A percentile compares a stretch with the other conserved stretches of the same genome.
These are phyloP conservation scores for Tetracladium setigerum DNA, from an alignment of 495 filamentous ascomycete species.

Conservation along the genomic window DNA sequence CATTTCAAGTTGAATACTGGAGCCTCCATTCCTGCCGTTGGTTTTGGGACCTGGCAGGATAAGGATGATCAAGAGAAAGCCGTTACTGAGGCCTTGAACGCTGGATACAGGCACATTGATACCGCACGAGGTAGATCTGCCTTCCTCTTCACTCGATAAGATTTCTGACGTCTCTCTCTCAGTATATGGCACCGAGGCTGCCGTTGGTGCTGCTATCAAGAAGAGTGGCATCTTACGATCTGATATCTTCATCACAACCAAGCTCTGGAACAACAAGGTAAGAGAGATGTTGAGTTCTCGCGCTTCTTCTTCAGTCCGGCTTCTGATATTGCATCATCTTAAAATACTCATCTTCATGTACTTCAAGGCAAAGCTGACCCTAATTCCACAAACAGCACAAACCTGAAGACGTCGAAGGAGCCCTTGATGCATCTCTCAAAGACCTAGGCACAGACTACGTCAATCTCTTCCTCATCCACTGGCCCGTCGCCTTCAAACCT, in stretches of 20 bases:
- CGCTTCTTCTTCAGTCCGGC: constrained; percentile 27
- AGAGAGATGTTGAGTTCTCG: constrained; percentile 31
- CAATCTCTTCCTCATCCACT: constrained; percentile 82
- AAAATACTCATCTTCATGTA: constrained; percentile 86
- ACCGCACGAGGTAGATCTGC: constrained; percentile 43
- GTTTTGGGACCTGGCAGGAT: constrained; percentile 80
- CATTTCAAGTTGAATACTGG: constrained; percentile 65
- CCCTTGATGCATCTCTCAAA: constrained; percentile 60
- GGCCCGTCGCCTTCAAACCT: constrained; percentile 51
- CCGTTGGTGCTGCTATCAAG: constrained; percentile 61
- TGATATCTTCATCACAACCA: constrained; percentile 66
- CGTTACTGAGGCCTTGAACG: constrained; percentile 66
- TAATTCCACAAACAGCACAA: constrained; percentile 63
- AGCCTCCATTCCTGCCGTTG: constrained; percentile 69
- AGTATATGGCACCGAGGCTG: constrained; percentile 78
- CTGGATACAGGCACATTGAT: constrained; percentile 54
- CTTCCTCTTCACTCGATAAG: neutral
- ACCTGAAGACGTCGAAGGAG: constrained; percentile 52
- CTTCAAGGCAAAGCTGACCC: constrained; percentile 40
- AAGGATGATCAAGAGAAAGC: constrained; percentile 45
- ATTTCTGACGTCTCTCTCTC: neutral
- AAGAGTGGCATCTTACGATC: constrained; percentile 47
- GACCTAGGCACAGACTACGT: constrained; percentile 68
- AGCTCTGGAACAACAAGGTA: constrained; percentile 52
- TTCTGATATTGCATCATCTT: constrained; percentile 68